A percentile compares a stretch with the other conserved stretches of the same genome.
Conservation (phyloP, 352 stramenopile species). For the Phytophthora citricola region DNA sequence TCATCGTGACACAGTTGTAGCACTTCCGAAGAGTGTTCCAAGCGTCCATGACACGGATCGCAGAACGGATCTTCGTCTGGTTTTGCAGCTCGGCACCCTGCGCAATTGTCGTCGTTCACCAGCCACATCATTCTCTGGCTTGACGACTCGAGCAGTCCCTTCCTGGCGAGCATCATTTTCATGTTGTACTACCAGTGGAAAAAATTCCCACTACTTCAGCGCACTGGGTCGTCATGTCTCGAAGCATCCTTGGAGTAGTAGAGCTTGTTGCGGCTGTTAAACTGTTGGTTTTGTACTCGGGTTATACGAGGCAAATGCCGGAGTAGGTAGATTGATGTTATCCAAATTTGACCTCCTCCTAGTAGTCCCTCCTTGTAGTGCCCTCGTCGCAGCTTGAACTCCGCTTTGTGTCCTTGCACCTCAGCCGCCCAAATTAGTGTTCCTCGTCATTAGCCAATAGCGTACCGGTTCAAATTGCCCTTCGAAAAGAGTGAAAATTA, state of each 20-base stretch:
- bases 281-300: not conserved
- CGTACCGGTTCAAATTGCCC: too few species aligned
- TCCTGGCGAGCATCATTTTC: not conserved
- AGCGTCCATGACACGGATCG: not conserved
- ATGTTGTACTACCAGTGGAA: not conserved
- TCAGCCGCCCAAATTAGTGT: too few species aligned
- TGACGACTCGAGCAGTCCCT: not conserved
- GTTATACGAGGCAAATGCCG: not conserved
- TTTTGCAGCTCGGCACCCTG: not conserved
- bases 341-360: not conserved
- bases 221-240: not conserved
- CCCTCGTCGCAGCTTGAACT: too few species aligned
- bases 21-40: not conserved
- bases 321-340: not conserved
- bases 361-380: not conserved
- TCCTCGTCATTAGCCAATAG: too few species aligned
- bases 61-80: not conserved
- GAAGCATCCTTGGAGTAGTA: not conserved
- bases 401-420: too few species aligned
- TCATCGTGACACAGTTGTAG: not conserved
- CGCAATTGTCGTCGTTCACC: not conserved
- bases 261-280: not conserved
- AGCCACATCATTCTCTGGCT: not conserved
- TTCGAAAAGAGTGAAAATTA: too few species aligned
- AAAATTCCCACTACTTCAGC: not conserved